These are phyloP conservation scores for Kodamaea lidongshanica DNA, from an alignment of 805 yeast genomes.

Conservation along the genomic window DNA sequence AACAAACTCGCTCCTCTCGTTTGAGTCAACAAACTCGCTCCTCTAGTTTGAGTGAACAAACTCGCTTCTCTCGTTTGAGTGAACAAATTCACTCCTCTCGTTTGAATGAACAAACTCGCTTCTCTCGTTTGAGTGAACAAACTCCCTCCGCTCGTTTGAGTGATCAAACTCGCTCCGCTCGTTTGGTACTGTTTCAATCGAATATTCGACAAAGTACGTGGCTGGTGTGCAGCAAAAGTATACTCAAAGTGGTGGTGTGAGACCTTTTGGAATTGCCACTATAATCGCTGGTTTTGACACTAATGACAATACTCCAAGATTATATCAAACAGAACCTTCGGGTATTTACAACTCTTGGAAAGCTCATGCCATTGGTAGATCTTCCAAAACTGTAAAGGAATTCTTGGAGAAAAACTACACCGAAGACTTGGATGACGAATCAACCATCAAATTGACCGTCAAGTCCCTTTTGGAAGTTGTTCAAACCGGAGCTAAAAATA, in stretches of 20 bases:
- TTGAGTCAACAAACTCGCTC: no score
- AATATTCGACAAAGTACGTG: slow-evolving; percentile 85
- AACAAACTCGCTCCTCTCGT: no score
- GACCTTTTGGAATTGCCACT: slow-evolving; percentile 96
- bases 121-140: no score
- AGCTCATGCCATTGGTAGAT: slow-evolving; percentile 94
- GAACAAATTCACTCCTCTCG: no score
- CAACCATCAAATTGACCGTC: slow-evolving; percentile 73
- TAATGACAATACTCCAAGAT: slow-evolving; percentile 69
- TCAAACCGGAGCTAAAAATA: slow-evolving; percentile 95
- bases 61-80: no score
- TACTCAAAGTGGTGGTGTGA: slow-evolving; percentile 96
- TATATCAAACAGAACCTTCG: slow-evolving; percentile 94
- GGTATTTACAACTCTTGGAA: slow-evolving; percentile 98
- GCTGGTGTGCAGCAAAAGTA: slow-evolving; percentile 98
- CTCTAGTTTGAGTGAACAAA: no score
- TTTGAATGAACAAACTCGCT: no score
- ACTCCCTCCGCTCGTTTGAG: no score
- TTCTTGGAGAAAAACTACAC: slow-evolving; percentile 83
- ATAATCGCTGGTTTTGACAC: slow-evolving; percentile 94
- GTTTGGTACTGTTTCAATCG: slow-evolving; percentile 85
- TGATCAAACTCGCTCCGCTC: no score
- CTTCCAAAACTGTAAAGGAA: slow-evolving; percentile 91
- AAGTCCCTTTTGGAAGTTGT: slow-evolving; percentile 91
- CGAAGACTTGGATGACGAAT: slow-evolving; percentile 57